Conservation (phyloP, 2,329 filamentous ascomycete genomes). For the Epichloe scottii region DNA sequence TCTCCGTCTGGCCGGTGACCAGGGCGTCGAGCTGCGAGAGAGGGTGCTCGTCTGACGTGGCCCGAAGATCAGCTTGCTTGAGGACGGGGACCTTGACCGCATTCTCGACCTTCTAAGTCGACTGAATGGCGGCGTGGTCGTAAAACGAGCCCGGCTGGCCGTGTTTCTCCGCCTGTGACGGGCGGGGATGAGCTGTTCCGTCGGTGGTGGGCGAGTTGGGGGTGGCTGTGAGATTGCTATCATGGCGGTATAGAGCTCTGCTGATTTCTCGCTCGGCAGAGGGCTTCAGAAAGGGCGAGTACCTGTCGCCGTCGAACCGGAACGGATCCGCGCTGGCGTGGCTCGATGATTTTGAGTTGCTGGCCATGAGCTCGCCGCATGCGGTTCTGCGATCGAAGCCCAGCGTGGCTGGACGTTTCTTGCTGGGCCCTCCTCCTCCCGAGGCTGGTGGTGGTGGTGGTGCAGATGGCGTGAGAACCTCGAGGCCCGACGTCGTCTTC, state of each 20-base stretch:
- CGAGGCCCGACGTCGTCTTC: neutral
- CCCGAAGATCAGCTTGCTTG: conserved; percentile 6
- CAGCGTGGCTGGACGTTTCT: conserved; percentile 6
- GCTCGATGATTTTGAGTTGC: conserved; percentile 19
- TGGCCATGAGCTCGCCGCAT: conserved; percentile 5
- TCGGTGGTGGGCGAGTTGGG: neutral
- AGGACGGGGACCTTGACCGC: conserved; percentile 23
- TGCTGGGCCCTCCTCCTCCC: neutral
- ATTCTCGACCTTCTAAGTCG: conserved; percentile 29
- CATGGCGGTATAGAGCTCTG: conserved; percentile 22
- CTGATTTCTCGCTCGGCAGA: conserved; percentile 32
- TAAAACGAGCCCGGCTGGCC: conserved; percentile 19
- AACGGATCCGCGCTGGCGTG: conserved; percentile 31
- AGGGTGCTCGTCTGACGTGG: conserved; percentile 2
- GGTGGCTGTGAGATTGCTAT: conserved; percentile 9
- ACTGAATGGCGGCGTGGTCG: conserved; percentile 23
- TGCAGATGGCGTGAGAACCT: neutral
- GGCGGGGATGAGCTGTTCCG: conserved; percentile 1
- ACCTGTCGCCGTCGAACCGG: conserved; percentile 29
- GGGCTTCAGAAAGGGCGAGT: conserved; percentile 24
- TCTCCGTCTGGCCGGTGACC: conserved; percentile 7
- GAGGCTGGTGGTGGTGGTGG: neutral
- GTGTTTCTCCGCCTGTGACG: neutral
- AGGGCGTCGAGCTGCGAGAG: conserved; percentile 1
- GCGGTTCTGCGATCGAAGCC: conserved; percentile 2